phyloP scores from a whole-genome alignment of 345 rosid species.

The Sisymbrium irio region DNA sequence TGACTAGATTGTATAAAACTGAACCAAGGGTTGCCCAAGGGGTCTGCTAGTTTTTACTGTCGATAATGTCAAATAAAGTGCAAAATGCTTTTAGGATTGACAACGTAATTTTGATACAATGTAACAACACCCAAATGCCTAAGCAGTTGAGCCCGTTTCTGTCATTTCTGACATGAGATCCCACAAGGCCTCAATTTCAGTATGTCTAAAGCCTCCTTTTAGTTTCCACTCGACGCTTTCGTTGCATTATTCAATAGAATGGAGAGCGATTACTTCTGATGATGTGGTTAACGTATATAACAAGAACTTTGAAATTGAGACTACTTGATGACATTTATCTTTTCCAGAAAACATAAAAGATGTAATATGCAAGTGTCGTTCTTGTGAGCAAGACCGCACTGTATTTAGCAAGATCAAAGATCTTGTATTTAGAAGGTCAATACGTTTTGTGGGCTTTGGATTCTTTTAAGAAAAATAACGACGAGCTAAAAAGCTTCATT shows the following conservation, averaged over 20 bases:
- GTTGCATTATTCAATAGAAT: neutral
- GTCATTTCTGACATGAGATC: neutral
- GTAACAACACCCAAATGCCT: neutral
- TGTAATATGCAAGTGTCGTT: neutral
- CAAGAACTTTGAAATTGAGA: neutral
- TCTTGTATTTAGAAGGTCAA: too few species aligned
- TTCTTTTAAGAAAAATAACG: neutral
- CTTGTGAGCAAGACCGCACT: too few species aligned
- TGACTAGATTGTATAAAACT: neutral
- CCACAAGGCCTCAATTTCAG: neutral
- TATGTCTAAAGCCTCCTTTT: neutral
- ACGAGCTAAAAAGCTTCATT: too few species aligned
- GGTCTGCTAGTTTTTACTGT: neutral
- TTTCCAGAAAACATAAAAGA: too few species aligned
- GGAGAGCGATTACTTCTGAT: neutral
- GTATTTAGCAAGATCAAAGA: too few species aligned
- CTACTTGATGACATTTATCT: neutral
- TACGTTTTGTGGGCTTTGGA: too few species aligned
- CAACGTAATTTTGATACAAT: neutral
- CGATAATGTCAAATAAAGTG: neutral
- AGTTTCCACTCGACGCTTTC: neutral
- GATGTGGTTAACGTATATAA: neutral
- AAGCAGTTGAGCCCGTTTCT: neutral
- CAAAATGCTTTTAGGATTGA: neutral
- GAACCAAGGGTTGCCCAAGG: neutral